Conservation (phyloP, 129 eudicot species). For the Daucus carota region DNA sequence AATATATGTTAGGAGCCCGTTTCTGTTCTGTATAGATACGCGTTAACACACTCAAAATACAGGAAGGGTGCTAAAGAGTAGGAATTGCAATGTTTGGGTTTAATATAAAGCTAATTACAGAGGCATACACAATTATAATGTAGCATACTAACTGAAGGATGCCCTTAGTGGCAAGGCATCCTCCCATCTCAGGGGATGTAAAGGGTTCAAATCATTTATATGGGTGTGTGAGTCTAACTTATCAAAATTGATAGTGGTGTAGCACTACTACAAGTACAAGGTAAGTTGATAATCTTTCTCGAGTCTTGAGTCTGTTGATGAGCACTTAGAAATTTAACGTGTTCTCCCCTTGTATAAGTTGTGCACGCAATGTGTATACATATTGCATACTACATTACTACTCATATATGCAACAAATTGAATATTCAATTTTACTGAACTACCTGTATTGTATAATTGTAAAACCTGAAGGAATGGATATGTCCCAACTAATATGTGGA, state of each 20-base stretch:
- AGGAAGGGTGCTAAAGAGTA: neutral
- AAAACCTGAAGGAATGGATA: conserved; percentile 55
- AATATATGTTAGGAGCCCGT: neutral
- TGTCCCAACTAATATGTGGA: conserved; percentile 85
- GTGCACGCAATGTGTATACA: neutral
- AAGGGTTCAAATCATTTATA: neutral
- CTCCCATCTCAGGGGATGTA: neutral
- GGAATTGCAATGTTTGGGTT: neutral
- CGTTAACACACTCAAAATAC: neutral
- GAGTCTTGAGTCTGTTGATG: neutral
- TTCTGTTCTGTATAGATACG: neutral
- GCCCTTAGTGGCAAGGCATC: neutral
- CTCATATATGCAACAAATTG: neutral
- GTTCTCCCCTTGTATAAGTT: neutral
- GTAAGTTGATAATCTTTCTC: neutral
- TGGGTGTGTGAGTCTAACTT: neutral
- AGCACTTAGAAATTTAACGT: neutral
- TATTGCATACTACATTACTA: neutral
- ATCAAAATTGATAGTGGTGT: neutral
- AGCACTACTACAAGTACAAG: neutral
- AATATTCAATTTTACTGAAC: neutral
- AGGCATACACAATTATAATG: neutral
- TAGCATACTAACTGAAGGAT: neutral
- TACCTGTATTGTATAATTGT: conserved; percentile 10
- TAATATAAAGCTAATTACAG: neutral